Conservation (phyloP, 2,329 filamentous ascomycete species). For the Claviceps humidiphila region DNA sequence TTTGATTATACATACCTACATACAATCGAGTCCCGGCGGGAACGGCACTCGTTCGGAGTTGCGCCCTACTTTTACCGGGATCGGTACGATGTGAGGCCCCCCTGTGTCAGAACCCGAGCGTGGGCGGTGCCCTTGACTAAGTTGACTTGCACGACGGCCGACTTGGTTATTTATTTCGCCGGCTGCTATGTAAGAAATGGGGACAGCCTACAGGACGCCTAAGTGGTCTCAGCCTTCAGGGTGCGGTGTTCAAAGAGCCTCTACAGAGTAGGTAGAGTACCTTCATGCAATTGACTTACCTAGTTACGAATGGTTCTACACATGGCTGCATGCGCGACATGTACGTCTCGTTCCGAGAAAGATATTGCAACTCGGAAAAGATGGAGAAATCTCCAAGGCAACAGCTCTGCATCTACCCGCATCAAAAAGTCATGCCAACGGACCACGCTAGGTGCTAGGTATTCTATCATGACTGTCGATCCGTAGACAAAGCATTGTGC, state of each 20-base stretch:
- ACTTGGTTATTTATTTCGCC: neutral
- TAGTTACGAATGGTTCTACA: too few relatives aligned
- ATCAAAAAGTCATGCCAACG: neutral
- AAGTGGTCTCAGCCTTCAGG: too few relatives aligned
- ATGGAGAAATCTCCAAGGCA: too few relatives aligned
- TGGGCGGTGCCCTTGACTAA: neutral
- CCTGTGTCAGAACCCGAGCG: neutral
- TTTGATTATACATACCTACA: neutral
- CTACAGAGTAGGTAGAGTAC: too few relatives aligned
- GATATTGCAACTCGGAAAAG: too few relatives aligned
- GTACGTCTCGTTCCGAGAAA: neutral
- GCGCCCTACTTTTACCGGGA: neutral
- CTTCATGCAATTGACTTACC: too few relatives aligned
- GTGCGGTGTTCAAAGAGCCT: too few relatives aligned
- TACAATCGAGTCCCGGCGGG: neutral
- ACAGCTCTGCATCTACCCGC: slow-evolving; percentile 3
- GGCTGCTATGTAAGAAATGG: too few relatives aligned
- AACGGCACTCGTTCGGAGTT: neutral
- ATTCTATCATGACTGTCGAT: neutral
- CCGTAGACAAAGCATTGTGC: neutral
- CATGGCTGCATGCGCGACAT: neutral
- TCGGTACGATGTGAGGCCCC: neutral
- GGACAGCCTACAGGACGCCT: too few relatives aligned
- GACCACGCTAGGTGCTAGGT: neutral
- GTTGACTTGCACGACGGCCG: neutral